phyloP scores from a whole-genome alignment of 2,329 filamentous ascomycete genomes.

The Pseudogymnoascus sp. region DNA sequence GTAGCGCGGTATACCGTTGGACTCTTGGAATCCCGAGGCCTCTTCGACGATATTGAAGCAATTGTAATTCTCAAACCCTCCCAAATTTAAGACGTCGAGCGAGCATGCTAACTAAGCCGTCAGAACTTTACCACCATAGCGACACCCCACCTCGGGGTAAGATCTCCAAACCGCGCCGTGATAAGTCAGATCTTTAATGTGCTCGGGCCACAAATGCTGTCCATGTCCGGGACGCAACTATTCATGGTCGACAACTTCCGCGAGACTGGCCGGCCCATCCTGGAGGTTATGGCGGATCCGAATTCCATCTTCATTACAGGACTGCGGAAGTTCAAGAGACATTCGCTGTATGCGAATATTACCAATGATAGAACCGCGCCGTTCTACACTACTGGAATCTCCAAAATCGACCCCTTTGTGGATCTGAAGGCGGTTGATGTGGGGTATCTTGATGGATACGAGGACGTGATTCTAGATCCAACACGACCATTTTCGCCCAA shows the following conservation, averaged over 20 bases:
- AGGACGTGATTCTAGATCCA: conserved; percentile 67
- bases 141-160: conserved; percentile 71
- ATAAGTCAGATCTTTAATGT: conserved; percentile 68
- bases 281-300: conserved; percentile 74
- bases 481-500: conserved; percentile 47
- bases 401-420: conserved; percentile 68
- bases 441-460: conserved; percentile 67
- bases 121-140: conserved; percentile 92
- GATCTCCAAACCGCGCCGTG: conserved; percentile 59
- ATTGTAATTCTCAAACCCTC: conserved; percentile 42
- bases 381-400: conserved; percentile 75
- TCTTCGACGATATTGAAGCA: conserved; percentile 72
- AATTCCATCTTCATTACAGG: conserved; percentile 79
- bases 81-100: background rate
- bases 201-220: conserved; percentile 73
- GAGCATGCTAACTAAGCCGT: background rate
- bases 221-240: conserved; percentile 75
- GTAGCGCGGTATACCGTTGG: conserved; percentile 82
- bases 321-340: conserved; percentile 65
- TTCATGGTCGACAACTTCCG: conserved; percentile 83
- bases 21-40: conserved; percentile 69
- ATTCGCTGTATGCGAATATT: conserved; percentile 77
- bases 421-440: conserved; percentile 59
- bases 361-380: conserved; percentile 75
- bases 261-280: conserved; percentile 69